Percentiles rank a stretch among this genome's conserved stretches.
Evolutionary conservation across 1,284 basidiomycete species (phyloP).

Genomic region (Meripilus lineatus): DNA sequence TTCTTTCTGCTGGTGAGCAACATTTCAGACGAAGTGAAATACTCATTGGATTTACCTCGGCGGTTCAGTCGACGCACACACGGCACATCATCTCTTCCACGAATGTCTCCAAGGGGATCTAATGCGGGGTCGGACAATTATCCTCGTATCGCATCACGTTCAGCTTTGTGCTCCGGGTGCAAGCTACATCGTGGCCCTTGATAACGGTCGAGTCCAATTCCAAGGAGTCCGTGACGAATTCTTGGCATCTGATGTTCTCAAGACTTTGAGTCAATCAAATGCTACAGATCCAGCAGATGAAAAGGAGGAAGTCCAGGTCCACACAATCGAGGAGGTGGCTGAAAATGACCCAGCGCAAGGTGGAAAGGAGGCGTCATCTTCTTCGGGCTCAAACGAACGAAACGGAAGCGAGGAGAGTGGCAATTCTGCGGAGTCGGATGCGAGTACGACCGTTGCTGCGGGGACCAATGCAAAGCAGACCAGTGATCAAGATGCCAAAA

Average conservation of each 20-base stretch:
- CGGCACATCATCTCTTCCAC: slow-evolving; percentile 79
- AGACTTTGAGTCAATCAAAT: slow-evolving; percentile 61
- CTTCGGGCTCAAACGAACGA: slow-evolving; percentile 7
- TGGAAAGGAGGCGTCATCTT: not conserved
- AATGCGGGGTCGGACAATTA: slow-evolving; percentile 72
- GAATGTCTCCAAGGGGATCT: slow-evolving; percentile 85
- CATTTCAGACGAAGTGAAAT: not conserved
- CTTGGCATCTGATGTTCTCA: slow-evolving; percentile 60
- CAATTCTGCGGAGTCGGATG: slow-evolving; percentile 39
- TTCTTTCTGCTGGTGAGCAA: slow-evolving; percentile 65
- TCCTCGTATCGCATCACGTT: slow-evolving; percentile 91
- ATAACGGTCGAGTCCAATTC: slow-evolving; percentile 82
- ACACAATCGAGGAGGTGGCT: slow-evolving; percentile 21
- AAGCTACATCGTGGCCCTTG: slow-evolving; percentile 73
- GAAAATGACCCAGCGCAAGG: too few species aligned
- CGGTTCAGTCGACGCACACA: slow-evolving; percentile 75
- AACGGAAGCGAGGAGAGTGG: slow-evolving; percentile 16
- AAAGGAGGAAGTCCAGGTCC: slow-evolving; percentile 20
- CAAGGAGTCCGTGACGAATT: slow-evolving; percentile 68
- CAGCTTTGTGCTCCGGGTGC: slow-evolving; percentile 71
- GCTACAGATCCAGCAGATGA: slow-evolving; percentile 39
- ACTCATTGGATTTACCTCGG: slow-evolving; percentile 10
- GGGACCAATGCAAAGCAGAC: slow-evolving; percentile 31
- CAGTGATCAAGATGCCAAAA: slow-evolving; percentile 33
- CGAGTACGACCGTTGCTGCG: slow-evolving; percentile 37